Conservation (phyloP, 371 early-diverging fungal species). For the Blakeslea trispora region DNA sequence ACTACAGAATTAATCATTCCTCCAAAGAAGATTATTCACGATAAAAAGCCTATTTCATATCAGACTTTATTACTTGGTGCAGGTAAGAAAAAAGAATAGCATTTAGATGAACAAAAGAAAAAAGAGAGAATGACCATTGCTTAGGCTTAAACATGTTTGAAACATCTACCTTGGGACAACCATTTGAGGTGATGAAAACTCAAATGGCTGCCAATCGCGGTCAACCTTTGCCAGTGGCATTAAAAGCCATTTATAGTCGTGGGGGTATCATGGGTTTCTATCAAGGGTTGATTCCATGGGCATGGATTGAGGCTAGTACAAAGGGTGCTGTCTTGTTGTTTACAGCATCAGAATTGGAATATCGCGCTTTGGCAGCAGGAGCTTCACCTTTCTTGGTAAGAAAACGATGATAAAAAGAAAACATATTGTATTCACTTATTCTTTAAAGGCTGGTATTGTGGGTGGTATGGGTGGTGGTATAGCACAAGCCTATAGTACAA, state of each 20-base stretch:
- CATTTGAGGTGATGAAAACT: slow-evolving; percentile 90
- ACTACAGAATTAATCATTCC: slow-evolving; percentile 42
- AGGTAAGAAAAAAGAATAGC: slow-evolving; percentile 29
- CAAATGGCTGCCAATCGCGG: slow-evolving; percentile 87
- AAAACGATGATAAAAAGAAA: background rate
- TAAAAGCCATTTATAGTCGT: slow-evolving; percentile 71
- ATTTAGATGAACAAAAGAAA: slow-evolving; percentile 2
- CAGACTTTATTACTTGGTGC: slow-evolving; percentile 67
- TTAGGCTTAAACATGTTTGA: slow-evolving; percentile 76
- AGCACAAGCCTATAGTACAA: slow-evolving; percentile 93
- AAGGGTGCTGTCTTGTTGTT: slow-evolving; percentile 96
- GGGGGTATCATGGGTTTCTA: slow-evolving; percentile 84
- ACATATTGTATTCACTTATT: slow-evolving; percentile 1
- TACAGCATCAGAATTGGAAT: slow-evolving; percentile 92
- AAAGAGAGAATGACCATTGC: slow-evolving; percentile 5
- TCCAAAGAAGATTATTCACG: slow-evolving; percentile 41
- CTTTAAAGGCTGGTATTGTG: slow-evolving; percentile 81
- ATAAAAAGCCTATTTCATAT: slow-evolving; percentile 59
- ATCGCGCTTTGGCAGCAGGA: slow-evolving; percentile 58
- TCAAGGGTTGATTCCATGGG: slow-evolving; percentile 86
- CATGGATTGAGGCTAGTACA: slow-evolving; percentile 90
- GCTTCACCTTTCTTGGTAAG: slow-evolving; percentile 60
- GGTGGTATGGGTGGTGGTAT: slow-evolving; percentile 94
- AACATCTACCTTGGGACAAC: slow-evolving; percentile 87
- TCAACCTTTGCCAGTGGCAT: slow-evolving; percentile 63